Evolutionary conservation across 78 protist species (phyloP).

Genomic region (Planoprotostelium fungivorum): DNA sequence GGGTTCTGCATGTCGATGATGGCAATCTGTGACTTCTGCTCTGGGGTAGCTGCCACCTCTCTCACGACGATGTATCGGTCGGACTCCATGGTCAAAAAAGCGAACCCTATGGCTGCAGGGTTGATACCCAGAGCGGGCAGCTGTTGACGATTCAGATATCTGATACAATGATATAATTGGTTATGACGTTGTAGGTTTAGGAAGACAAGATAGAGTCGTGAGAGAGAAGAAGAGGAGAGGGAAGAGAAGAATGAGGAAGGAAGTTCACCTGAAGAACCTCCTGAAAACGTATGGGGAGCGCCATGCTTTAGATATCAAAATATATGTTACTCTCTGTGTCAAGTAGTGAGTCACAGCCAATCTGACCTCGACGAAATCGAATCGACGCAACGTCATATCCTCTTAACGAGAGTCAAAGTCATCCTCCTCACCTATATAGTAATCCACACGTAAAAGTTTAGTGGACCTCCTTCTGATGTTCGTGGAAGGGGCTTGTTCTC

Average conservation of each 20-base stretch:
- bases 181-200: background rate
- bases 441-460: no score
- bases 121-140: slow-evolving; percentile 69
- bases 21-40: slow-evolving; percentile 56
- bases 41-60: slow-evolving; percentile 63
- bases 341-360: no score
- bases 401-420: no score
- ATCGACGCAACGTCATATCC: no score
- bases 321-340: no score
- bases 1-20: slow-evolving; percentile 86
- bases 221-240: background rate
- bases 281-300: slow-evolving; percentile 55
- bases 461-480: no score
- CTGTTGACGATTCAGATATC: slow-evolving; percentile 13
- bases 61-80: slow-evolving; percentile 94
- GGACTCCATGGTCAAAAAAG: slow-evolving; percentile 89
- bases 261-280: slow-evolving; percentile 60
- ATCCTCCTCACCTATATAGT: no score
- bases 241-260: background rate
- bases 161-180: background rate
- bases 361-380: no score
- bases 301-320: no score
- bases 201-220: background rate
- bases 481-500: no score
- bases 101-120: slow-evolving; percentile 70